Conservation (phyloP, 495 filamentous ascomycete genomes). For the Massariosphaeria phaeospora region DNA sequence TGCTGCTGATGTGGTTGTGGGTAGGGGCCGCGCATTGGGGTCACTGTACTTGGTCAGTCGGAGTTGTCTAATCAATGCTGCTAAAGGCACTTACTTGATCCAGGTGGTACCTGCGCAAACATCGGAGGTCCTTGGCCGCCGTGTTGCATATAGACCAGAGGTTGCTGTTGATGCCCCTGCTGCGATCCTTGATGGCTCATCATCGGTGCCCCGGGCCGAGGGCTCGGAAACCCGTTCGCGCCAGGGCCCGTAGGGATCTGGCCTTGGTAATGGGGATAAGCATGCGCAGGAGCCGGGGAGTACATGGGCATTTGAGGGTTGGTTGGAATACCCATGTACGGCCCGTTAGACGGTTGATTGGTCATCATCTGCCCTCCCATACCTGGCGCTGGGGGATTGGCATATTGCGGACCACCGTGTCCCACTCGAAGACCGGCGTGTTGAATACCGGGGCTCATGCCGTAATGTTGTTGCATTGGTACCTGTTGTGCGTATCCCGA, state of each 20-base stretch:
- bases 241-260: conserved; percentile 56
- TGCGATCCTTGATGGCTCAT: conserved; percentile 63
- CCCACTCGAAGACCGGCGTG: conserved; percentile 22
- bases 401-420: conserved; percentile 59
- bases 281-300: conserved; percentile 62
- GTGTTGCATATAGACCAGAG: conserved; percentile 31
- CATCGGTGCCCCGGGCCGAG: conserved; percentile 68
- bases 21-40: conserved; percentile 31
- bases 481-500: conserved; percentile 46
- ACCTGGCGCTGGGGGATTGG: conserved; percentile 58
- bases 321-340: conserved; percentile 49
- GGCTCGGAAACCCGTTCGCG: conserved; percentile 76
- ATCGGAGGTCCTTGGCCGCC: conserved; percentile 23
- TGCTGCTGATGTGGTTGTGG: conserved; percentile 32
- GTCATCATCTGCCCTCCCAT: conserved; percentile 76
- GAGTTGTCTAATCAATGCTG: background rate
- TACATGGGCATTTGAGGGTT: conserved; percentile 68
- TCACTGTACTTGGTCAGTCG: conserved; percentile 16
- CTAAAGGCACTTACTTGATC: conserved; percentile 26
- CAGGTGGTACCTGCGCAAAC: conserved; percentile 24
- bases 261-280: conserved; percentile 54
- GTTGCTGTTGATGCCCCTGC: conserved; percentile 40
- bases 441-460: conserved; percentile 52
- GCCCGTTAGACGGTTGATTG: conserved; percentile 49
- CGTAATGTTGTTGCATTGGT: conserved; percentile 64